Evolutionary conservation across 2,329 filamentous ascomycete genomes (phyloP), one percentile per base, ranked within the genome.

Genomic region (Sporothrix globosa): DNA sequence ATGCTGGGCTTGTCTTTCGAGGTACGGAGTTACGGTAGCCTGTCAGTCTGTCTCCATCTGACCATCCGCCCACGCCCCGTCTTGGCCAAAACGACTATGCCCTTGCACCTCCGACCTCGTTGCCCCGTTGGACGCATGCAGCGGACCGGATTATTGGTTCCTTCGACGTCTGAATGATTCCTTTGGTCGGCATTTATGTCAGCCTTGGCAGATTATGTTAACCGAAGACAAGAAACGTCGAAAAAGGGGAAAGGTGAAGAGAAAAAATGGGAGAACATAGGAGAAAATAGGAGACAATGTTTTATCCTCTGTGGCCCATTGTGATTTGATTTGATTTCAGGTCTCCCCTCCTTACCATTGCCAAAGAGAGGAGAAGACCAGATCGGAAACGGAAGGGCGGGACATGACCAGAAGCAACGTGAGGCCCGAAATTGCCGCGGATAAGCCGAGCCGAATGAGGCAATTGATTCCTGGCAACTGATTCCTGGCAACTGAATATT

Each of bases 91-190:
- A 56, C 6, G n/a, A 30, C 21, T 19, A n/a, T 13, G 27, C 4
- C 27, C 54, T 58, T 58, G 54, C 54, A 14, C 39, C 54, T 39
- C 54, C 30, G 54, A n/a, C 17, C 17, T 39, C 17, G 14, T 3
- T 6, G 30, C 54, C 53, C 53, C 53, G 53, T 34, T 56, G 53
- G 53, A 27, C 34, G 27, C 34, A 58, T 58, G 27, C 54, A 24
- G 27, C 27, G 17, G 48, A 50, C 48, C 52, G 21, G 24, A 27
- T 58, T 39, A 17, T 58, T 56, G 53, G 21, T 9, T 6, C 21
- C n/a, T 52, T 54, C 11, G 11, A 48, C 44, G 14, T 4, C 44
- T 34, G 52, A 27, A 53, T 24, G 11, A 24, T 53, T 24, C 9
- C 52, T 19, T 53, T 13, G 52, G n/a, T 21, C 24, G 9, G 52